phyloP scores from a whole-genome alignment of 2,329 filamentous ascomycete genomes.

The Trichoderma guizhouense region DNA sequence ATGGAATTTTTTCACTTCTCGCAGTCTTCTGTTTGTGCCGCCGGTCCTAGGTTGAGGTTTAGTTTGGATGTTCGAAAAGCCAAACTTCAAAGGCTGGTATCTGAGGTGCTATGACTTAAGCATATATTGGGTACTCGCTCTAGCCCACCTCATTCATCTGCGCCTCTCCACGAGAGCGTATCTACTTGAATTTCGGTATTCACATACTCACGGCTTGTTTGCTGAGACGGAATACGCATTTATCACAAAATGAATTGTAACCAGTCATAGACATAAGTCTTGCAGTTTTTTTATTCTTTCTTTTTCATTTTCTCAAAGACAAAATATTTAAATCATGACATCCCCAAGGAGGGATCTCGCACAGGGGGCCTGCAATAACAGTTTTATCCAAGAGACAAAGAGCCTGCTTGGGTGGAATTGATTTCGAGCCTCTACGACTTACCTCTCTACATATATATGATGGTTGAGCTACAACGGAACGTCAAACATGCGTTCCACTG shows the following conservation, averaged over 20 bases:
- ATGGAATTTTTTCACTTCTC: not conserved
- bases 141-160: not conserved
- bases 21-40: not conserved
- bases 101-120: not conserved
- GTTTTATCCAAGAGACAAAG: not conserved
- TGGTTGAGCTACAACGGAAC: not conserved
- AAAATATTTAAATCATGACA: not conserved
- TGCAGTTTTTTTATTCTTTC: not conserved
- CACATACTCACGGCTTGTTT: not conserved
- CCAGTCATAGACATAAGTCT: not conserved
- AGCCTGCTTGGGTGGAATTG: not conserved
- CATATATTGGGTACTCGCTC: not conserved
- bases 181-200: not conserved
- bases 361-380: not conserved
- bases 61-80: not conserved
- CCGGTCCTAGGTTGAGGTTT: not conserved
- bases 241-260: not conserved
- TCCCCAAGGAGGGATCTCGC: not conserved
- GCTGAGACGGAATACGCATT: not conserved
- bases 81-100: not conserved
- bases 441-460: not conserved
- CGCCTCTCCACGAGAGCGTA: not conserved
- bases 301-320: not conserved
- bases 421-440: not conserved
- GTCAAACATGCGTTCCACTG: not conserved